A percentile compares a stretch with the other conserved stretches of the same genome.
These are phyloP conservation scores for Sphagnum tenellum DNA, from an alignment of 225 moss, liverwort and hornwort genomes.

Conservation along the genomic window DNA sequence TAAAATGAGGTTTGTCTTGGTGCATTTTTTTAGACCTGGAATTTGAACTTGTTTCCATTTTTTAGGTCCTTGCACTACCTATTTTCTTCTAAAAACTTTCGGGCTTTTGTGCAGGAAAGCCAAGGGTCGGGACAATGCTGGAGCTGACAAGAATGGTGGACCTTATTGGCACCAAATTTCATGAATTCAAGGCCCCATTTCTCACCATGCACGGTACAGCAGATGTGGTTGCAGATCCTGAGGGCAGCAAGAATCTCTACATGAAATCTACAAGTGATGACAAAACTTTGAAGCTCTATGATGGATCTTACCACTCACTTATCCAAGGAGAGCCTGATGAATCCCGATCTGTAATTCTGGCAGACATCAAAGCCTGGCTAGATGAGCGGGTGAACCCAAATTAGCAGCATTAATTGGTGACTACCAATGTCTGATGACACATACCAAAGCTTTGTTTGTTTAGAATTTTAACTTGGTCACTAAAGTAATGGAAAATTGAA, in stretches of 20 bases:
- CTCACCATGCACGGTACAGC: constrained; percentile 46
- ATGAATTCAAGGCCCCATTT: constrained; percentile 40
- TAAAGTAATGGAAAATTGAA: too few species aligned
- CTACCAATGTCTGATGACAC: too few species aligned
- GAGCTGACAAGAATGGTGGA: constrained; percentile 37
- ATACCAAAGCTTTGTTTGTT: too few species aligned
- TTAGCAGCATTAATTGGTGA: too few species aligned
- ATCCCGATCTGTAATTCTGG: constrained; percentile 23
- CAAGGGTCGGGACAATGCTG: constrained; percentile 59
- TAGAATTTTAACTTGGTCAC: too few species aligned
- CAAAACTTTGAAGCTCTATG: constrained; percentile 42
- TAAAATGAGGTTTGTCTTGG: too few species aligned
- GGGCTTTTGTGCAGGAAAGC: constrained; percentile 17
- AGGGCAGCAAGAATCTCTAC: constrained; percentile 31
- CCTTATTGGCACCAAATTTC: constrained; percentile 29
- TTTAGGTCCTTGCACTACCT: too few species aligned
- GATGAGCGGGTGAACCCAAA: constrained; percentile 28
- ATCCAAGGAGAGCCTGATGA: constrained; percentile 53
- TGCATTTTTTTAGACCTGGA: too few species aligned
- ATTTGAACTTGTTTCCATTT: too few species aligned
- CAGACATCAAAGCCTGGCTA: constrained; percentile 54
- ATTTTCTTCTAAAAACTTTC: not conserved
- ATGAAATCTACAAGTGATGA: constrained; percentile 33
- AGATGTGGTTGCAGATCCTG: constrained; percentile 38
- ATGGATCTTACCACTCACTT: constrained; percentile 55